A percentile compares a stretch with the other conserved stretches of the same genome.
Evolutionary conservation across 768 basidiomycete species (phyloP).

Genomic region (Amyloporia xantha): DNA sequence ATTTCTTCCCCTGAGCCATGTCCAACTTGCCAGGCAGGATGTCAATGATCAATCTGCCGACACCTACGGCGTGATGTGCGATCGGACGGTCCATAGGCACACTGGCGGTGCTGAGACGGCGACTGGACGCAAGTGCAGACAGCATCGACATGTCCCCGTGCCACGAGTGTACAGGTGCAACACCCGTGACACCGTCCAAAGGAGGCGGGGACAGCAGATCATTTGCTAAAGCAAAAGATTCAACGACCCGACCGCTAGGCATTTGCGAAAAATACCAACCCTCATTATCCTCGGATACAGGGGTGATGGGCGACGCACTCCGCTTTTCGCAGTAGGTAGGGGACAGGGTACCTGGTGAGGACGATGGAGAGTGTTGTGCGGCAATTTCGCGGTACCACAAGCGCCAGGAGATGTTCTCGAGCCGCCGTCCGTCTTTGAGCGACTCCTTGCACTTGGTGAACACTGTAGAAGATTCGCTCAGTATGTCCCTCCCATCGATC

Average conservation of each 20-base stretch:
- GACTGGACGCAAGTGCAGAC: conserved; percentile 9
- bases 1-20: conserved; percentile 16
- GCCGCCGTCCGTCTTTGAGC: conserved; percentile 69
- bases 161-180: conserved; percentile 18
- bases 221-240: background rate
- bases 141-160: conserved; percentile 15
- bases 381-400: conserved; percentile 69
- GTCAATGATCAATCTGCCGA: conserved; percentile 50
- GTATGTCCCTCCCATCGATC: too few relatives aligned
- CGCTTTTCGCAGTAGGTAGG: conserved; percentile 20
- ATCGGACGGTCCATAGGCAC: conserved; percentile 16
- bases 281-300: conserved; percentile 17
- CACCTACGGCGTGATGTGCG: conserved; percentile 22
- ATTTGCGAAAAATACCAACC: background rate
- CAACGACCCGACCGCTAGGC: background rate
- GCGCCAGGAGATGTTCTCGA: conserved; percentile 88
- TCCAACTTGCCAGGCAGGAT: conserved; percentile 42
- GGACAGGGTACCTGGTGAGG: conserved; percentile 23
- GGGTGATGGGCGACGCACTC: conserved; percentile 25
- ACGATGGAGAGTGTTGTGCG: conserved; percentile 25
- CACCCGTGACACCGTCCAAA: background rate
- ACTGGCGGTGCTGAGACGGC: conserved; percentile 25
- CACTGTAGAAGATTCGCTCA: conserved; percentile 37
- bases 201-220: background rate
- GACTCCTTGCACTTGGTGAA: conserved; percentile 81